Percentiles rank a stretch among this genome's conserved stretches.
Evolutionary conservation across 805 yeast genomes (phyloP).

Genomic region (Kodamaea fukazawae): DNA sequence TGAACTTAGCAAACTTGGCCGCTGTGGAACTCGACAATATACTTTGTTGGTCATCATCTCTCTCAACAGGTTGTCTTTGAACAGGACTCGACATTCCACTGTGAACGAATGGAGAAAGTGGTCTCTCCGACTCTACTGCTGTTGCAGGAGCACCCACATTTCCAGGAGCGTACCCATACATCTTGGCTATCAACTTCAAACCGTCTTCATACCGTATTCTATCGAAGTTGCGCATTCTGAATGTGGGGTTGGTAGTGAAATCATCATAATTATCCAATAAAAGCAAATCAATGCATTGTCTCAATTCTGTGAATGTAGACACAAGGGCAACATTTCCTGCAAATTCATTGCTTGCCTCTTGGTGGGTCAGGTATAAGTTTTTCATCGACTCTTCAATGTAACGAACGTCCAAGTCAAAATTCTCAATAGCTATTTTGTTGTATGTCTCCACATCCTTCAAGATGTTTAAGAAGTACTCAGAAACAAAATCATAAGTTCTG

Average conservation of each 20-base stretch:
- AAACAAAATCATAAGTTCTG: constrained; percentile 82
- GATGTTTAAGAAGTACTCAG: constrained; percentile 62
- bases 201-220: constrained; percentile 76
- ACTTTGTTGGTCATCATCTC: constrained; percentile 16
- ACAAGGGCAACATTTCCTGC: constrained; percentile 53
- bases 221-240: constrained; percentile 56
- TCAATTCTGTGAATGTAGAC: constrained; percentile 72
- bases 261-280: constrained; percentile 62
- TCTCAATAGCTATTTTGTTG: constrained; percentile 59
- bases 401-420: constrained; percentile 77
- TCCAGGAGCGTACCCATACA: constrained; percentile 23
- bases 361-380: constrained; percentile 26
- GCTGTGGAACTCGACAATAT: constrained; percentile 20
- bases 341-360: constrained; percentile 17
- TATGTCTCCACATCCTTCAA: constrained; percentile 55
- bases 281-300: constrained; percentile 75
- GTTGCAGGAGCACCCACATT: constrained; percentile 16
- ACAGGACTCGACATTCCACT: constrained; percentile 2
- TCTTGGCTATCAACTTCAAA: constrained; percentile 53
- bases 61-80: constrained; percentile 1
- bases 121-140: not conserved
- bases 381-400: constrained; percentile 63
- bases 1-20: constrained; percentile 18
- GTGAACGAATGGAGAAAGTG: too few relatives aligned
- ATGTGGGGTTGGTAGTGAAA: constrained; percentile 50